Evolutionary conservation across 139 green algal genomes (phyloP).

Genomic region (Coccomyxa sp.): DNA sequence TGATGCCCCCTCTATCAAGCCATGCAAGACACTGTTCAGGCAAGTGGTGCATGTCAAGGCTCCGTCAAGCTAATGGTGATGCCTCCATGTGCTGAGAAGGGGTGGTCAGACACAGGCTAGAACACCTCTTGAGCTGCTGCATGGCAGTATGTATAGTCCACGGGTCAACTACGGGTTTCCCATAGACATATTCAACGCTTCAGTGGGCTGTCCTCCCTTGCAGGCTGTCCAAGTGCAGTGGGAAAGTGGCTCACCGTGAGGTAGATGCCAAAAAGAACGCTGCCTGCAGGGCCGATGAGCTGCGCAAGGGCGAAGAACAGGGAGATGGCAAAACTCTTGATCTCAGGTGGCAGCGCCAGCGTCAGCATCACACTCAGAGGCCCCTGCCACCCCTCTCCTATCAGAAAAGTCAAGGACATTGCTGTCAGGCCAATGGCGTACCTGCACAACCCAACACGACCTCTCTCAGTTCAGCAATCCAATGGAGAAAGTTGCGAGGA

Average conservation of each 20-base stretch:
- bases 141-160: background rate
- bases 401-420: background rate
- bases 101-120: background rate
- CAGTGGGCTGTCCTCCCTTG: background rate
- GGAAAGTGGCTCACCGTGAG: background rate
- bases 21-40: too few relatives aligned
- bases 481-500: too few relatives aligned
- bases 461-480: too few relatives aligned
- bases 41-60: too few relatives aligned
- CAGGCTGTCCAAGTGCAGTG: background rate
- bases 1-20: too few relatives aligned
- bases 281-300: background rate
- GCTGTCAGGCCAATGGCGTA: background rate
- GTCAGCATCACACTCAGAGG: background rate
- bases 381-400: background rate
- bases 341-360: background rate
- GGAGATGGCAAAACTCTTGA: background rate
- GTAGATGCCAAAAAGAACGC: background rate
- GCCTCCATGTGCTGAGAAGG: too few relatives aligned
- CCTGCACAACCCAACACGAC: background rate
- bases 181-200: background rate
- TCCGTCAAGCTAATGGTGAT: too few relatives aligned
- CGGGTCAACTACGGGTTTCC: background rate
- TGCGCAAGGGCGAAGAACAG: background rate
- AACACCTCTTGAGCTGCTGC: background rate